Conservation (phyloP, 164 flowering plant genomes). For the Malania oleifera region DNA sequence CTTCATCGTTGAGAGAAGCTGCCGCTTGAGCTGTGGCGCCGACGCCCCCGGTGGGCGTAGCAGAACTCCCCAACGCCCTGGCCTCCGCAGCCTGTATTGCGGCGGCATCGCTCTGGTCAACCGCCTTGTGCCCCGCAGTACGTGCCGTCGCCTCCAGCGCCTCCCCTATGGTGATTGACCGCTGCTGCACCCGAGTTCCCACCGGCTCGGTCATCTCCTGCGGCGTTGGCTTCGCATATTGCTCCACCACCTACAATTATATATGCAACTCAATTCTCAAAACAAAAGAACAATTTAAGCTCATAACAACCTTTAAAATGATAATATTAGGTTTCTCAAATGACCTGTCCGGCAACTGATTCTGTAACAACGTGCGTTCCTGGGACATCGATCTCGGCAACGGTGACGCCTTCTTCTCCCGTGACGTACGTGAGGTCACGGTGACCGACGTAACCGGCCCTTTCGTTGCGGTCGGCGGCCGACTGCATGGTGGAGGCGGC, state of each 20-base stretch:
- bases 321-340: no score
- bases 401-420: constrained; percentile 35
- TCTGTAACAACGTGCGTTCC: constrained; percentile 38
- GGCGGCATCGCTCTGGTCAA: constrained; percentile 51
- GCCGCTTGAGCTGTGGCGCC: constrained; percentile 49
- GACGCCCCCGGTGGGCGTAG: constrained; percentile 28
- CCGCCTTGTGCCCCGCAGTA: constrained; percentile 42
- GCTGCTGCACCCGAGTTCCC: constrained; percentile 1
- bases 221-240: constrained; percentile 27
- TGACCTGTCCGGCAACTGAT: constrained; percentile 49
- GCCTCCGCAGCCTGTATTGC: constrained; percentile 61
- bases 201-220: constrained; percentile 1
- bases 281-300: neutral
- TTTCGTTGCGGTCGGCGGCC: constrained; percentile 41
- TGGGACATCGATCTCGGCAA: constrained; percentile 31
- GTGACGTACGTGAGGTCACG: constrained; percentile 25
- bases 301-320: no score
- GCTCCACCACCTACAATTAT: constrained; percentile 37
- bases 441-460: constrained; percentile 43
- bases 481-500: constrained; percentile 52
- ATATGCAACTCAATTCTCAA: no score
- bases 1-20: constrained; percentile 28
- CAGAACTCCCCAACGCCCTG: constrained; percentile 40
- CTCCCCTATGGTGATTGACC: constrained; percentile 50
- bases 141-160: constrained; percentile 48